A percentile compares a stretch with the other conserved stretches of the same genome.
These are phyloP conservation scores for Phytophthora cactorum DNA, from an alignment of 352 stramenopile species.

Conservation along the genomic window DNA sequence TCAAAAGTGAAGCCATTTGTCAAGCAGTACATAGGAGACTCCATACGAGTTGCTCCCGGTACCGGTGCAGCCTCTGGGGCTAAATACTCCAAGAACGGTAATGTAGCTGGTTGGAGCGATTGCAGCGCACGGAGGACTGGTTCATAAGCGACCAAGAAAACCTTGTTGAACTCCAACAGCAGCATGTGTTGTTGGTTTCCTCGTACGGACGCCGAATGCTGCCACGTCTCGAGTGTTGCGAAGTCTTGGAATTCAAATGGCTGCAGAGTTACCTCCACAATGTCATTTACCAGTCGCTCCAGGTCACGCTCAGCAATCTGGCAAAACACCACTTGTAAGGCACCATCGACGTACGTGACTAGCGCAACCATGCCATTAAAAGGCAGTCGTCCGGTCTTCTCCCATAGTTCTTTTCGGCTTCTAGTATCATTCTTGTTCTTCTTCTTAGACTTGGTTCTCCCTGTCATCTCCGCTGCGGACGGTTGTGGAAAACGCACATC, in stretches of 20 bases:
- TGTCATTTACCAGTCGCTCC: constrained; percentile 34
- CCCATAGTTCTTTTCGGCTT: constrained; percentile 37
- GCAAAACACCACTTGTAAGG: constrained; percentile 42
- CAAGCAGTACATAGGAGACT: constrained; percentile 41
- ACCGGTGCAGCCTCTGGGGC: constrained; percentile 21
- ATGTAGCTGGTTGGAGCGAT: constrained; percentile 21
- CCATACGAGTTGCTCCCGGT: constrained; percentile 24
- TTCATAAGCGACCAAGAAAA: constrained; percentile 60
- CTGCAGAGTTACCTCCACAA: constrained; percentile 40
- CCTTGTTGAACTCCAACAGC: constrained; percentile 57
- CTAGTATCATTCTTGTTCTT: constrained; percentile 23
- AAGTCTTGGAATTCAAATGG: constrained; percentile 43
- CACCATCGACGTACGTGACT: constrained; percentile 21
- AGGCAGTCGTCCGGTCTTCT: constrained; percentile 39
- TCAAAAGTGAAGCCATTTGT: constrained; percentile 38
- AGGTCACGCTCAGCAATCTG: constrained; percentile 42
- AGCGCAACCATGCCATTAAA: constrained; percentile 46
- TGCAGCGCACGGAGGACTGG: constrained; percentile 57
- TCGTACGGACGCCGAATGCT: background rate
- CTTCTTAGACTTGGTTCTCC: constrained; percentile 1
- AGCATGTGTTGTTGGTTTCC: constrained; percentile 28
- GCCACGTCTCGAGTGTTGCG: constrained; percentile 29
- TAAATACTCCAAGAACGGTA: constrained; percentile 52
- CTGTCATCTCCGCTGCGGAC: constrained; percentile 28
- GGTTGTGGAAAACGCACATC: constrained; percentile 39